These are phyloP conservation scores for Heracleum sosnowskyi DNA, from an alignment of 129 eudicot species.

Conservation along the genomic window DNA sequence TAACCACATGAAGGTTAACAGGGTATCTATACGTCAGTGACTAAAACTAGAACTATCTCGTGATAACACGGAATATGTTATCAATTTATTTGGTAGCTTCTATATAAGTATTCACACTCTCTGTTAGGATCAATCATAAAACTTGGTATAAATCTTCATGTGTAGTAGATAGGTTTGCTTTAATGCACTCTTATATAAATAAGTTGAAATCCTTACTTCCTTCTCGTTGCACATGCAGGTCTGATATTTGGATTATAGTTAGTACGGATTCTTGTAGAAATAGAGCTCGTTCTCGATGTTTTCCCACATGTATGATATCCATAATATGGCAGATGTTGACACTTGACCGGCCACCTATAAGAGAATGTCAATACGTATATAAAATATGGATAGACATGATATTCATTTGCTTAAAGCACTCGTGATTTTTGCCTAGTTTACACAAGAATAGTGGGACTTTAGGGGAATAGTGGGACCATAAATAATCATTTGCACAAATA, in stretches of 20 bases:
- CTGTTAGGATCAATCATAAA: neutral
- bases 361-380: neutral
- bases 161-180: neutral
- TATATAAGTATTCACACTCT: neutral
- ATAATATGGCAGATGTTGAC: neutral
- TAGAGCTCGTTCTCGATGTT: neutral
- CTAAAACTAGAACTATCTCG: neutral
- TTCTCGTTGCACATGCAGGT: slow-evolving; percentile 3
- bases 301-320: neutral
- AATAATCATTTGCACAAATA: too few species aligned
- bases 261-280: neutral
- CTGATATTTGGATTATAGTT: neutral
- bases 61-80: neutral
- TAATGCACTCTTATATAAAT: neutral
- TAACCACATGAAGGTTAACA: too few species aligned
- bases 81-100: neutral
- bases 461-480: too few species aligned
- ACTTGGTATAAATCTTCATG: neutral
- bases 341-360: neutral
- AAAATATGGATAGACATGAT: neutral
- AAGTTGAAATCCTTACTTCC: neutral
- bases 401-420: neutral
- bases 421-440: neutral
- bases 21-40: neutral
- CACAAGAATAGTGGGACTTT: neutral